These are phyloP conservation scores for Fusarium subglutinans DNA, from an alignment of 2,329 filamentous ascomycete genomes.

Conservation along the genomic window DNA sequence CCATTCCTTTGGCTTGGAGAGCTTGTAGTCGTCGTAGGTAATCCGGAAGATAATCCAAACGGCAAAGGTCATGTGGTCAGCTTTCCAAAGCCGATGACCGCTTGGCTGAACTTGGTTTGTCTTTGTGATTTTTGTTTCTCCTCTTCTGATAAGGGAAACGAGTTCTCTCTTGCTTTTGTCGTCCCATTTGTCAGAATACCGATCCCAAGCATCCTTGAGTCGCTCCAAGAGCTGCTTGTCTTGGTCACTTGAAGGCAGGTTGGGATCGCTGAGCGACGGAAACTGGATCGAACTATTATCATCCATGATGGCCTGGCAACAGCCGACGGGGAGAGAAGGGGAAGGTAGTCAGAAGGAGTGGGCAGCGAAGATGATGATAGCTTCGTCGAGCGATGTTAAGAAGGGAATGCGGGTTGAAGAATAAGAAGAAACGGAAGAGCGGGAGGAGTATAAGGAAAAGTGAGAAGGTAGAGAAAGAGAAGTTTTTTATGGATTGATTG, in stretches of 20 bases:
- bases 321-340: too few species aligned
- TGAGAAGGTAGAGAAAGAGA: too few species aligned
- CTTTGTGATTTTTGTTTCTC: neutral
- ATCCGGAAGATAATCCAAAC: neutral
- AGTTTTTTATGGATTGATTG: too few species aligned
- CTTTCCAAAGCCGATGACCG: neutral
- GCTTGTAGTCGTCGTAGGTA: neutral
- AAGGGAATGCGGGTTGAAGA: too few species aligned
- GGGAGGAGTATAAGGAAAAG: too few species aligned
- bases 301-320: too few species aligned
- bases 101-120: neutral
- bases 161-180: neutral
- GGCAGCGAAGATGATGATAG: too few species aligned
- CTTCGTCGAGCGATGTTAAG: too few species aligned
- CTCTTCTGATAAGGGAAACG: neutral
- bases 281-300: neutral
- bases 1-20: neutral
- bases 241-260: neutral
- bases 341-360: too few species aligned
- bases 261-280: neutral
- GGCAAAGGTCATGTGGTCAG: neutral
- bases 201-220: neutral
- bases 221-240: neutral
- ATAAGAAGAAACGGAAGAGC: too few species aligned
- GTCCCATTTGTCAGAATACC: neutral